Evolutionary conservation across 2,329 filamentous ascomycete species (phyloP).

Genomic region (Epichloe hybrida): DNA sequence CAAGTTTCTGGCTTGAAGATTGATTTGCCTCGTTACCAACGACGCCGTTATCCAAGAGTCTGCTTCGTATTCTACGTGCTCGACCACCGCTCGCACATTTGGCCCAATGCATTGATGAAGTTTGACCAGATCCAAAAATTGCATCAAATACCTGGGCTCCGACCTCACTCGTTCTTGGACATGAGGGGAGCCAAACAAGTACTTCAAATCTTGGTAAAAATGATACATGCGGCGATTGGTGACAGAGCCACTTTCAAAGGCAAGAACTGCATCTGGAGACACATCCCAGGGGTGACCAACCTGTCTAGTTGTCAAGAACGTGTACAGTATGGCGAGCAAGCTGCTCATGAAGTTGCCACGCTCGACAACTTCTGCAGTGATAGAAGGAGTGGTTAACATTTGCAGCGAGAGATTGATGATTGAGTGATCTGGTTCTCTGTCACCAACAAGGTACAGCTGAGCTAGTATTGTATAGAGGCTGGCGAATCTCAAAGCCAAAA

Average conservation of each 20-base stretch:
- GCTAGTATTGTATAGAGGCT: conserved; percentile 88
- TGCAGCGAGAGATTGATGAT: conserved; percentile 96
- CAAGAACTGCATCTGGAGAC: conserved; percentile 70
- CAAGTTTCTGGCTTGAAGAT: conserved; percentile 77
- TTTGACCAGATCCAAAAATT: conserved; percentile 92
- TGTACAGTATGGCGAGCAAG: conserved; percentile 91
- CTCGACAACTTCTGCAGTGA: conserved; percentile 90
- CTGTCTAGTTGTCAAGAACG: conserved; percentile 89
- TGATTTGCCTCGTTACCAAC: conserved; percentile 87
- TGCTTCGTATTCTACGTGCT: conserved; percentile 96
- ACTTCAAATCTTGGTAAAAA: conserved; percentile 90
- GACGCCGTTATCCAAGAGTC: conserved; percentile 97
- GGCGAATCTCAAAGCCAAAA: conserved; percentile 85
- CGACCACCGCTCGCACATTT: conserved; percentile 77
- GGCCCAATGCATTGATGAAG: conserved; percentile 95
- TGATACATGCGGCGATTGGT: conserved; percentile 94
- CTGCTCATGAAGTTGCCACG: conserved; percentile 92
- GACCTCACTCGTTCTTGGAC: conserved; percentile 74
- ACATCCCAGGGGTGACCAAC: conserved; percentile 89
- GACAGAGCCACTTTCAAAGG: conserved; percentile 87
- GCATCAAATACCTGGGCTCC: conserved; percentile 77
- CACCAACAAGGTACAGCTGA: conserved; percentile 88
- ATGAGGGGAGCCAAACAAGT: conserved; percentile 75
- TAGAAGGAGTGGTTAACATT: conserved; percentile 91
- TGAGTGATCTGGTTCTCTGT: conserved; percentile 92